Base-by-base conservation (phyloP, 352 stramenopile species). In the Globisporangium spiculum region DNA sequence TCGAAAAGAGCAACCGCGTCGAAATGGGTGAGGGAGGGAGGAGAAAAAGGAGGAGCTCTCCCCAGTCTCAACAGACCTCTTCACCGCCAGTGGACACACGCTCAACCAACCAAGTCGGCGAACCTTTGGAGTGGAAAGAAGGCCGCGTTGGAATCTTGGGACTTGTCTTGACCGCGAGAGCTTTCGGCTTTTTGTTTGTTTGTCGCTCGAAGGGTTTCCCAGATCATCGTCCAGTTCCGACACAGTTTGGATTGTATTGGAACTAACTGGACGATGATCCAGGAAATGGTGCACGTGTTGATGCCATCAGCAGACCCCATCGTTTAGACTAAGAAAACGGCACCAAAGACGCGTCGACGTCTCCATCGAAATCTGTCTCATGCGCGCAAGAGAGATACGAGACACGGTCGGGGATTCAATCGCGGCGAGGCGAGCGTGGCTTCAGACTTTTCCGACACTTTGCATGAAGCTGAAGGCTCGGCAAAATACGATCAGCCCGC, bases 11-110 rank as follows among this genome's bases (percentile, higher is more conserved):
- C 48, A 55, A 55, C 48, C 22, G 48, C n/a, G 48, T 27, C 48
- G 48, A 55, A 24, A 27, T 55, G 48, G 48, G 48, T 55, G 48
- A 55, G 48, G n/a, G 48, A 30, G n/a, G 48, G 48, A 55, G 48
- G 8, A 27, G n/a, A 27, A 55, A 55, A 27, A 55, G 48, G 48
- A 55, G 48, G 48, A 55, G 48, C 48, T 26, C 44, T n/a, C n/a
- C 14, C 48, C 8, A 55, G n/a, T 55, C 26, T 18, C 48, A 55
- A 30, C 48, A 32, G 3, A 32, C 27, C 27, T 32, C 2, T 52
- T 22, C 44, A 50, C 16, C 4, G 6, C 27, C 32, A 20, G 14
- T 52, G 44, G 7, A 52, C 18, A 18, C 16, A 52, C 44, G 6
- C 38, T 46, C 38, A 3, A 46, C 38, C 38, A 46, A 46, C 8